These are phyloP conservation scores for Blastobotrys apis DNA, from an alignment of 1,139 yeast species.

Conservation along the genomic window DNA sequence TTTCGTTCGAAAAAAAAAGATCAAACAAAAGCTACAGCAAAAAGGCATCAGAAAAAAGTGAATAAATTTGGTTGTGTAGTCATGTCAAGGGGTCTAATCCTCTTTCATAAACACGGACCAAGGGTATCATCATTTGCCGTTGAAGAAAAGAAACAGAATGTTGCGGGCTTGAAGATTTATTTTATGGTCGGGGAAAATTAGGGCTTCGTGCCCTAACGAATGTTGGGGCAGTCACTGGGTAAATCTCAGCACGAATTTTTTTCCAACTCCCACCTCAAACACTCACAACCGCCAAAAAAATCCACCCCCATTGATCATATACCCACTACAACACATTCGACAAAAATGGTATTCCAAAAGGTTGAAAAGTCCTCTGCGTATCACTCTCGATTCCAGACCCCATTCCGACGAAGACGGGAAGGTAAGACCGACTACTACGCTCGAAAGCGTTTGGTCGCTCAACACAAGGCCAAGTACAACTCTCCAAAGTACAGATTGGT, in stretches of 20 bases:
- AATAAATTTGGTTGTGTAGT: conserved; percentile 32
- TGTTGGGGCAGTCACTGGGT: too few species aligned
- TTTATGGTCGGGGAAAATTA: too few species aligned
- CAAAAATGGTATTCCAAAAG: conserved; percentile 74
- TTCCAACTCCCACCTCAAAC: not conserved
- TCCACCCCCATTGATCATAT: not conserved
- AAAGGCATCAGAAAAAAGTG: conserved; percentile 15
- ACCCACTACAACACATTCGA: conserved; percentile 9
- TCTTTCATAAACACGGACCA: conserved; percentile 44
- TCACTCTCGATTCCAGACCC: conserved; percentile 99
- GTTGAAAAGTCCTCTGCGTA: conserved; percentile 78
- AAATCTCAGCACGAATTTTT: not conserved
- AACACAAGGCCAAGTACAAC: conserved; percentile 99
- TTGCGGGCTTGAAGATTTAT: too few species aligned
- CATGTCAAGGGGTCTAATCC: conserved; percentile 39
- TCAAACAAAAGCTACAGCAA: not conserved
- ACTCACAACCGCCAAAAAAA: not conserved
- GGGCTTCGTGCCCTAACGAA: too few species aligned
- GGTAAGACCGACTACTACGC: conserved; percentile 99
- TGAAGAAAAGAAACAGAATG: too few species aligned
- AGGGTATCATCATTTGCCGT: conserved; percentile 32
- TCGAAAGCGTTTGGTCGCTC: conserved; percentile 99
- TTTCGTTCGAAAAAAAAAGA: not conserved
- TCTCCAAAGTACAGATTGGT: conserved; percentile 99
- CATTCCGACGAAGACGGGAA: conserved; percentile 99